These are phyloP conservation scores for Trichoderma sp. DNA, from an alignment of 2,329 filamentous ascomycete species.

Conservation along the genomic window DNA sequence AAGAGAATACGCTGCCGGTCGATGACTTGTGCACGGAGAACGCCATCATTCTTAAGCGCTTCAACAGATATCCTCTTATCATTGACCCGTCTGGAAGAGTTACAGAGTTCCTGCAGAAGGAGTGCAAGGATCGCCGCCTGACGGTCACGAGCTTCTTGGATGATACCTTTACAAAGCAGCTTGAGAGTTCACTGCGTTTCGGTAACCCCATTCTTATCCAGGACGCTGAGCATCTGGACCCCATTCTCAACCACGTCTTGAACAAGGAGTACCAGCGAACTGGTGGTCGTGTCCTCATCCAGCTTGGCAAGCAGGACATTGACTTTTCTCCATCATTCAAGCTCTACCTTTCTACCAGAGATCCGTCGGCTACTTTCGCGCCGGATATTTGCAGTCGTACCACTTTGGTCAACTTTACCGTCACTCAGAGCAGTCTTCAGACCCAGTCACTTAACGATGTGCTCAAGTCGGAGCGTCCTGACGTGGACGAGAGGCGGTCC, in stretches of 20 bases:
- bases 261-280: conserved; percentile 99
- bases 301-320: conserved; percentile 97
- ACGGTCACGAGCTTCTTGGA: conserved; percentile 98
- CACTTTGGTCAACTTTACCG: conserved; percentile 99
- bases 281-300: conserved; percentile 94
- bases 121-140: conserved; percentile 88
- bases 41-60: conserved; percentile 93
- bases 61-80: conserved; percentile 97
- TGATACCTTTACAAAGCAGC: conserved; percentile 95
- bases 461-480: conserved; percentile 93
- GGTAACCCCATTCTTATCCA: conserved; percentile 98
- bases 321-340: conserved; percentile 98
- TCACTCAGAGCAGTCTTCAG: conserved; percentile 97
- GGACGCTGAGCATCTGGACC: conserved; percentile 95
- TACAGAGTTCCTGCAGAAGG: conserved; percentile 91
- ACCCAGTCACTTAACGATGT: conserved; percentile 98
- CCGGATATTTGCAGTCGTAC: conserved; percentile 98
- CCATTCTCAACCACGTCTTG: conserved; percentile 95
- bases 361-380: conserved; percentile 93
- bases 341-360: conserved; percentile 90
- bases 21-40: conserved; percentile 99
- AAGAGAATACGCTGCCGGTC: conserved; percentile 88
- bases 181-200: conserved; percentile 95
- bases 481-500: conserved; percentile 92
- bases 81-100: conserved; percentile 96